Base-by-base conservation (phyloP, 768 basidiomycete genomes). In the Polyporus arcularius region DNA sequence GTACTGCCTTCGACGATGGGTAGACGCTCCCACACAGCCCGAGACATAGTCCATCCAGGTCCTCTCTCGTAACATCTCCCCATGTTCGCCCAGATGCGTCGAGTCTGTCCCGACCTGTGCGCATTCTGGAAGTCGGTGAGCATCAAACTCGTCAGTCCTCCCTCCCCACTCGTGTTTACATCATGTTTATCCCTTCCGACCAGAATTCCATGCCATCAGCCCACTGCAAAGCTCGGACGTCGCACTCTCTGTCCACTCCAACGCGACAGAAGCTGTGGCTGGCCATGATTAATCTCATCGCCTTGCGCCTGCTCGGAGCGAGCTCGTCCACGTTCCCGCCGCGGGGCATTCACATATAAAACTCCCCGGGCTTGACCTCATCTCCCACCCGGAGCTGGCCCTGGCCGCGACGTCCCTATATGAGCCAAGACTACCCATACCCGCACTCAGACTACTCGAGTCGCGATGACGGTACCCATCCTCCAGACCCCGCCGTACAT, bases 141-240 rank as follows among this genome's bases (percentile, higher is more conserved):
- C 21, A n/a, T 41, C 59, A 48, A 40, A 46, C 46, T 40, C 21
- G 59, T 55, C 59, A 55, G 21, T 30, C 42, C 53, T 26, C 32
- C 52, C 53, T 50, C 55, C 45, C 53, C 49, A 53, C 64, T 61
- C 64, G 57, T 61, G 60, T 53, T 48, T 58, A 41, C 60, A 55
- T 56, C 64, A 62, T 65, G 60, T 16, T 43, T 40, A 30, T 16
- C 2, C 39, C 14, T 59, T 59, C 57, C 46, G 15, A 60, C 59
- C 55, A 58, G 59, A 58, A 60, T 65, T 59, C 57, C 43, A 58
- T 30, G 32, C 31, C 40, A 21, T 30, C 49, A 32, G 18, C 18
- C 45, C 54, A 21, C 43, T 60, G 45, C 55, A 40, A 28, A 14
- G 35, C 42, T 18, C 30, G 21, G 54, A 53, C 35, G 53, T 51